Conservation (phyloP, 192 early-diverging fungal genomes). For the Pilaira anomala region DNA sequence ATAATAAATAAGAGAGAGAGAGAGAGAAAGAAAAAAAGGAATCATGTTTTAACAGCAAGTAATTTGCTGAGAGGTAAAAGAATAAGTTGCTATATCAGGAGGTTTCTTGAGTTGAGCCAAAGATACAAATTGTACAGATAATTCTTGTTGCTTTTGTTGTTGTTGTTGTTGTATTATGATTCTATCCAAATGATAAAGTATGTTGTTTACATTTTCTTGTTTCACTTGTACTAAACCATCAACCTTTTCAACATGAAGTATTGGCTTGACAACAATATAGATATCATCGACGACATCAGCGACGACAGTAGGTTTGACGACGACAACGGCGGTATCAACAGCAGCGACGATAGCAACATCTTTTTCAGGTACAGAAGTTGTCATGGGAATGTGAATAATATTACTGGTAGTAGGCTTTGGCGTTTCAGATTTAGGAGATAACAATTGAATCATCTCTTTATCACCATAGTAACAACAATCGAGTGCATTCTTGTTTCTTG, state of each 20-base stretch:
- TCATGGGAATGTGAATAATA: not conserved
- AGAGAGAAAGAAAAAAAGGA: not conserved
- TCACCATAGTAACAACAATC: conserved; percentile 7
- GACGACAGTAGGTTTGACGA: too few species aligned
- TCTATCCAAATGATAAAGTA: not conserved
- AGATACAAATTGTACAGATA: not conserved
- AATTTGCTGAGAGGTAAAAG: not conserved
- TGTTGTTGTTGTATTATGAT: not conserved
- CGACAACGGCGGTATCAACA: not conserved
- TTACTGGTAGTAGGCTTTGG: not conserved
- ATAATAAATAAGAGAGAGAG: not conserved
- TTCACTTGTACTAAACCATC: not conserved
- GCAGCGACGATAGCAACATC: not conserved
- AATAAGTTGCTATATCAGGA: not conserved
- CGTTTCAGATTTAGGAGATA: not conserved
- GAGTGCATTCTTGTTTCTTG: not conserved
- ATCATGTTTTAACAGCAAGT: not conserved
- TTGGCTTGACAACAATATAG: too few species aligned
- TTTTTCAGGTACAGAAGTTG: not conserved
- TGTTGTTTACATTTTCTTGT: not conserved
- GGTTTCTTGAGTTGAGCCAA: conserved; percentile 8
- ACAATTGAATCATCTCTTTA: not conserved
- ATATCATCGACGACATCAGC: too few species aligned
- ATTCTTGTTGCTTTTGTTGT: not conserved
- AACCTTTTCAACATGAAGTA: not conserved